These are phyloP conservation scores for Gymnopus androsaceus DNA, from an alignment of 1,284 basidiomycete genomes.

Conservation along the genomic window DNA sequence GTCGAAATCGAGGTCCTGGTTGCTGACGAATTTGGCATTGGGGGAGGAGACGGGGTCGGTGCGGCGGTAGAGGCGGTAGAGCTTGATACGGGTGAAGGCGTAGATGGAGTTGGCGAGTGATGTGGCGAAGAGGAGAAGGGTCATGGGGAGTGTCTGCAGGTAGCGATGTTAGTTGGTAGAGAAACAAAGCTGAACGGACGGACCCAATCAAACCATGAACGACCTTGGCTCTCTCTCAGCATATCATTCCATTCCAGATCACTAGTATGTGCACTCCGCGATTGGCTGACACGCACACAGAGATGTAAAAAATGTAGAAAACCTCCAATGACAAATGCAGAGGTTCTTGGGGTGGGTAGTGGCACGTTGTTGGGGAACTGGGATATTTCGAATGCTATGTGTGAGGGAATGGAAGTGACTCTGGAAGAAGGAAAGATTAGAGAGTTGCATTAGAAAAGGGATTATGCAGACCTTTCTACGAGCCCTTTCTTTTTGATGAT, in stretches of 20 bases:
- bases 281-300: slow-evolving; percentile 59
- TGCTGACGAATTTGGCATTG: slow-evolving; percentile 64
- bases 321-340: slow-evolving; percentile 66
- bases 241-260: slow-evolving; percentile 78
- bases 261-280: slow-evolving; percentile 58
- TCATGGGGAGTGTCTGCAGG: slow-evolving; percentile 59
- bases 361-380: slow-evolving; percentile 77
- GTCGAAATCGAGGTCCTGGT: slow-evolving; percentile 43
- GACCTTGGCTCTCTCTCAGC: slow-evolving; percentile 60
- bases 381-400: slow-evolving; percentile 69
- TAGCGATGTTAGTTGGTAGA: too few species aligned
- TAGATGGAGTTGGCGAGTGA: slow-evolving; percentile 61
- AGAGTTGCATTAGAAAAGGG: neutral
- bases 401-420: slow-evolving; percentile 62
- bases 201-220: slow-evolving; percentile 82
- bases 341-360: slow-evolving; percentile 62
- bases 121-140: slow-evolving; percentile 50
- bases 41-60: slow-evolving; percentile 69
- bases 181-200: slow-evolving; percentile 25
- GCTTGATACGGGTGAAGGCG: slow-evolving; percentile 64
- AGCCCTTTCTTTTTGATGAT: slow-evolving; percentile 65
- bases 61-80: slow-evolving; percentile 65
- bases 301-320: slow-evolving; percentile 67
- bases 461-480: slow-evolving; percentile 51
- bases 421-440: slow-evolving; percentile 35